Base-by-base conservation (phyloP, 2,329 filamentous ascomycete species). In the Ramichloridium luteum region DNA sequence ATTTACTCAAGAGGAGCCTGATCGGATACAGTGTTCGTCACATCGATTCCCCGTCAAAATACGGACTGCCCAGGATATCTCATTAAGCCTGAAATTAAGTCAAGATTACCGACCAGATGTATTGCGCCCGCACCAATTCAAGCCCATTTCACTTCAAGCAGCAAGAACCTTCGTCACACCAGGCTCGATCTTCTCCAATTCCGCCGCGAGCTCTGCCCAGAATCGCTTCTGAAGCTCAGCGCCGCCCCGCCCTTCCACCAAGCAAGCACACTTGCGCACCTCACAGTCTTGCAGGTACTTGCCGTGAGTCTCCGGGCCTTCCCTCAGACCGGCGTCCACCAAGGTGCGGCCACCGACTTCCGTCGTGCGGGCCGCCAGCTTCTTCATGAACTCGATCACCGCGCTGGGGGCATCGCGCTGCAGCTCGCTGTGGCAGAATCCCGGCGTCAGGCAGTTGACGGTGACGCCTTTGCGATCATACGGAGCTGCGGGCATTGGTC, bases 371-470 rank as follows among this genome's bases (percentile, higher is more conserved):
- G 52, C 55, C 4, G 55, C 27, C 4, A 40, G 13, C 25, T 31
- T 30, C 22, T 34, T 35, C 30, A 41, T 23, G 4, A 38, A 6
- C 13, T 13, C 12, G 8, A 35, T 15, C n/a, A 23, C 8, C 8
- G 8, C 8, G n/a, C n/a, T 23, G 20, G 20, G 8, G 8, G 13
- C 30, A 0, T 67, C 57, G 2, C 65, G 54, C 2, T 34, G 39
- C 1, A 71, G 49, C n/a, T 57, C 27, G 0, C 64, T 62, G 17
- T 66, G 53, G 43, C 67, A 71, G 12, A 68, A 50, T 1, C 67
- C 67, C 1, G 68, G 68, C 32, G 65, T 65, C n/a, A 66, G 32
- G 36, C 54, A 52, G 41, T 68, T 70, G 36, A 71, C 44, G 2
- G 60, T 57, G 17, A 70, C 61, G 2, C 28, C 36, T 38, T 12